These are phyloP conservation scores for Candolleomyces efflorescens DNA, from an alignment of 768 basidiomycete genomes.

Conservation along the genomic window DNA sequence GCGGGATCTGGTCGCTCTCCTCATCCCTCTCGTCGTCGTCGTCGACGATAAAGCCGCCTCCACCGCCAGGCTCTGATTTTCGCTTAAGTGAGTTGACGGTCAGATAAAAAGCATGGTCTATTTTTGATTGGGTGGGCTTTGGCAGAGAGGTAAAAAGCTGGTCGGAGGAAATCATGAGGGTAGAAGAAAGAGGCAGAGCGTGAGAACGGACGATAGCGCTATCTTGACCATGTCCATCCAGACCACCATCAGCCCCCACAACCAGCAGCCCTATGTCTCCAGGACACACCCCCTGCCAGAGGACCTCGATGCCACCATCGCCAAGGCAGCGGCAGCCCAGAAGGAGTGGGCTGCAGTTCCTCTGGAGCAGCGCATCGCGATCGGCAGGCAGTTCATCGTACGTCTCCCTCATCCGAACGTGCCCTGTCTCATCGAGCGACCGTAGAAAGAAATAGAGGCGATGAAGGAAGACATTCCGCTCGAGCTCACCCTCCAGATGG, in stretches of 20 bases:
- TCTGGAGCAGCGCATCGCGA: conserved; percentile 65
- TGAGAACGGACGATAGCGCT: background rate
- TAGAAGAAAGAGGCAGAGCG: background rate
- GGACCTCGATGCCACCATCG: conserved; percentile 61
- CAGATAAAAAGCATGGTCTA: background rate
- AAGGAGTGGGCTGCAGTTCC: conserved; percentile 71
- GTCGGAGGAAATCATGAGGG: background rate
- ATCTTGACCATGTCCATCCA: conserved; percentile 42
- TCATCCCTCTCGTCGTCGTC: conserved; percentile 9
- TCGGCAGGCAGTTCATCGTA: conserved; percentile 47
- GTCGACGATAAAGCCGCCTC: conserved; percentile 29
- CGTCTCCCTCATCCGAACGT: background rate
- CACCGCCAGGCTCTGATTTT: conserved; percentile 9
- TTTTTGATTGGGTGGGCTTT: background rate
- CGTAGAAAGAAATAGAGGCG: conserved; percentile 45
- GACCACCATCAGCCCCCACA: conserved; percentile 84
- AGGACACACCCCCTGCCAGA: conserved; percentile 56
- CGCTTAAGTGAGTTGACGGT: background rate
- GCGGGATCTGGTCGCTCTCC: conserved; percentile 35
- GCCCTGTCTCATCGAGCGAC: background rate
- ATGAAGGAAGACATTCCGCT: conserved; percentile 57
- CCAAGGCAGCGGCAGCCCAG: conserved; percentile 61
- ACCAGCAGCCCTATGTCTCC: conserved; percentile 62
- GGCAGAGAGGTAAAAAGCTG: background rate
- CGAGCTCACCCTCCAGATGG: conserved; percentile 90